Evolutionary conservation across 495 filamentous ascomycete genomes (phyloP).

Genomic region (Tricharina praecox): DNA sequence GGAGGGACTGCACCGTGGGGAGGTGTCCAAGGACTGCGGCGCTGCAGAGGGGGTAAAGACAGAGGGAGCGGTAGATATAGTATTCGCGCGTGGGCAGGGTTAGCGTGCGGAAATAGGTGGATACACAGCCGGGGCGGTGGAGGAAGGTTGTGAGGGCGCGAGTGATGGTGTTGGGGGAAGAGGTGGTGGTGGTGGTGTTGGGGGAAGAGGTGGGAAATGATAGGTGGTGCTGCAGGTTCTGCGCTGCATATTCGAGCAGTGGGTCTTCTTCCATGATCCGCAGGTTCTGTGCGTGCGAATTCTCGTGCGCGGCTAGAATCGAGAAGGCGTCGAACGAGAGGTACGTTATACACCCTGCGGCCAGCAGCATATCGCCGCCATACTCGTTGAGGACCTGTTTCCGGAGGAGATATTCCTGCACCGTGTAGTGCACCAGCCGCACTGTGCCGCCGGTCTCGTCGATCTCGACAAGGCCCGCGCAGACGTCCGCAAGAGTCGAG

Average conservation of each 20-base stretch:
- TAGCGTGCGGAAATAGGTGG: background rate
- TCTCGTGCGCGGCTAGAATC: background rate
- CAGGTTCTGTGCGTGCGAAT: background rate
- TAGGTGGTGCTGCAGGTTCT: background rate
- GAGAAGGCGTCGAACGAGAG: background rate
- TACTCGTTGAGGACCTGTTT: background rate
- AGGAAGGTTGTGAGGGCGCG: background rate
- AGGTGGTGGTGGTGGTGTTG: background rate
- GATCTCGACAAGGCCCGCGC: constrained; percentile 19
- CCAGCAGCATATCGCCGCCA: background rate
- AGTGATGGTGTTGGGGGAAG: background rate
- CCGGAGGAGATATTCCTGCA: constrained; percentile 21
- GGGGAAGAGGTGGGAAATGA: background rate
- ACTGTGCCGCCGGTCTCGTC: constrained; percentile 16
- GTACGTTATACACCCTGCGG: background rate
- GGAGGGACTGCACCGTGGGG: background rate
- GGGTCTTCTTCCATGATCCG: background rate
- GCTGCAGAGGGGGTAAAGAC: background rate
- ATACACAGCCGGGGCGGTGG: background rate
- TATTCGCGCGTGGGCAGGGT: background rate
- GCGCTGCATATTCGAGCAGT: background rate
- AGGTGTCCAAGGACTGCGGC: background rate
- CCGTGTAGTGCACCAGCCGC: constrained; percentile 21
- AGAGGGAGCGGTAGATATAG: background rate
- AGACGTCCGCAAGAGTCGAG: constrained; percentile 12